Base-by-base conservation (phyloP, 805 yeast species). In the Metschnikowia noctiluminum region DNA sequence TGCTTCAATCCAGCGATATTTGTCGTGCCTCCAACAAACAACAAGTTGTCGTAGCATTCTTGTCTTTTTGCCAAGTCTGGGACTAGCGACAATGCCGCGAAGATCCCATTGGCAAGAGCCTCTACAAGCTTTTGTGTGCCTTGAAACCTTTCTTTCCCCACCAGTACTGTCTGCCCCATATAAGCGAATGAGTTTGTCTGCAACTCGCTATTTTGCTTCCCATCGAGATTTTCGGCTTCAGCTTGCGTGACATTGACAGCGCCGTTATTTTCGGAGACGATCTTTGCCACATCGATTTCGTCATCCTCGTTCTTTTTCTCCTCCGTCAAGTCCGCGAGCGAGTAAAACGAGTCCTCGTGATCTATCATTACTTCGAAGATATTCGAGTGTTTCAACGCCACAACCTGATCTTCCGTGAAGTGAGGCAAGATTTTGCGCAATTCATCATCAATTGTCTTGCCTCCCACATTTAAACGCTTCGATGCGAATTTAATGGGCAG, bases 121-220 rank as follows among this genome's bases (percentile, higher is more conserved):
- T 68, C 71, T 32, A 92, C 75, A 45, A 92, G 74, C 21, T 68
- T 73, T 40, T 78, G 81, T 35, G 86, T 72, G 1, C 97, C 98
- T 62, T 80, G 84, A 66, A 92, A 92, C 58, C 98, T 76, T 69
- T 90, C 96, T 51, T 84, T 87, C 2, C 98, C 98, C n/a, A 92
- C 81, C 7, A 71, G 71, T n/a, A 87, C 62, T 46, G 70, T 69
- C n/a, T 59, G 59, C 9, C 76, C 65, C 65, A 87, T 96, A 32
- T 72, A 64, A 30, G 72, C 62, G 62, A 91, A 92, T 7, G 74
- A 63, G 64, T 90, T 91, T n/a, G 70, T 76, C 58, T 87, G 92
- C 50, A 84, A 64, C 60, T 89, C 92, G 35, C 79, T 73, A 67
- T 92, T 91, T 32, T 78, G 73, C 61, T 69, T 64, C 28, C 65